These are phyloP conservation scores for Neofusicoccum sp. DNA, from an alignment of 2,329 filamentous ascomycete species.

Conservation along the genomic window DNA sequence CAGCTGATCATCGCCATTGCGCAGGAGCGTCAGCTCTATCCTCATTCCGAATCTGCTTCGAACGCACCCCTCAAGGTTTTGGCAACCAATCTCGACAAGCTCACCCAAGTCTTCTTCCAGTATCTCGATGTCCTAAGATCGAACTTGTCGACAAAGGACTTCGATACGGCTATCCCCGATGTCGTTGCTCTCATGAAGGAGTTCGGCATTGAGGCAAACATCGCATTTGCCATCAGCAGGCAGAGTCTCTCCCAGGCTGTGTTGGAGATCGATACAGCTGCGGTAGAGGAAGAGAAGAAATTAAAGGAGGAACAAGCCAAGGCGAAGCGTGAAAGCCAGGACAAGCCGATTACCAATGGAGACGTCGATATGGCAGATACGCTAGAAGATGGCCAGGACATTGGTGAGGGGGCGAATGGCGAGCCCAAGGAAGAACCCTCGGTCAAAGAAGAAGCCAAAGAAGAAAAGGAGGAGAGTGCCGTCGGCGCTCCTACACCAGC, in stretches of 20 bases:
- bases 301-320: constrained; percentile 27
- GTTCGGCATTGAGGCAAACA: constrained; percentile 65
- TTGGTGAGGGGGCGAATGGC: constrained; percentile 23
- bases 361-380: constrained; percentile 55
- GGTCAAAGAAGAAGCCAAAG: constrained; percentile 29
- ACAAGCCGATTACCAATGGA: constrained; percentile 41
- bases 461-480: constrained; percentile 26
- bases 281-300: constrained; percentile 26
- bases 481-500: constrained; percentile 14
- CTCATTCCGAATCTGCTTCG: constrained; percentile 69
- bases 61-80: constrained; percentile 85
- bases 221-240: constrained; percentile 11
- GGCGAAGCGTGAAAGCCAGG: constrained; percentile 20
- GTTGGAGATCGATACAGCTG: constrained; percentile 38
- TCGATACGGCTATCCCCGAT: constrained; percentile 74
- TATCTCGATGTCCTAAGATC: constrained; percentile 86
- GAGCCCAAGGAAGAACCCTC: constrained; percentile 22
- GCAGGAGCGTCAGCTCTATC: constrained; percentile 83
- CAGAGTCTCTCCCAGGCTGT: constrained; percentile 42
- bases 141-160: constrained; percentile 72
- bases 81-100: constrained; percentile 84
- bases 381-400: constrained; percentile 26
- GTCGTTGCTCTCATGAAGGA: constrained; percentile 71
- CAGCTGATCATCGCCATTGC: constrained; percentile 86
- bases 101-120: constrained; percentile 79